Evolutionary conservation across 1,284 basidiomycete genomes (phyloP).

Genomic region (Ustilago curta): DNA sequence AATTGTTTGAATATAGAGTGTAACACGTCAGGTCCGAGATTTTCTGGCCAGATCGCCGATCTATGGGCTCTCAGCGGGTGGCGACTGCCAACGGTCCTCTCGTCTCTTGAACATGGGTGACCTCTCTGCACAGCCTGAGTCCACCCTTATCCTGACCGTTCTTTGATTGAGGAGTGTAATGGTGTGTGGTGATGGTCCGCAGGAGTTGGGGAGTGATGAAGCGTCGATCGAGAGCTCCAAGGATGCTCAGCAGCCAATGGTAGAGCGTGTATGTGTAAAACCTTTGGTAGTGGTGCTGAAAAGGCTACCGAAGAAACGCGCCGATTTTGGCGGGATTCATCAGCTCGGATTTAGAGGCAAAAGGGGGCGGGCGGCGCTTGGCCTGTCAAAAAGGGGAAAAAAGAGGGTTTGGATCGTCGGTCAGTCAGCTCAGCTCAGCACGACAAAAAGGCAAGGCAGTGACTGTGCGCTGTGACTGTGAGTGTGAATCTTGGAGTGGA

Average conservation of each 20-base stretch:
- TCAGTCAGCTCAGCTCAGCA: constrained; percentile 18
- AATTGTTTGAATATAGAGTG: not conserved
- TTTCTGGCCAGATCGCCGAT: not conserved
- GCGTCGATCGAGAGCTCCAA: not conserved
- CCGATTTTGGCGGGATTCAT: constrained; percentile 3
- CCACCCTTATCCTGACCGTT: not conserved
- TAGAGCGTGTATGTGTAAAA: constrained; percentile 29
- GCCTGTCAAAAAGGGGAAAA: too few species aligned
- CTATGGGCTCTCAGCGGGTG: not conserved
- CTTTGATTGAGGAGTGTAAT: too few species aligned
- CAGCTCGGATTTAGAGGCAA: constrained; percentile 25
- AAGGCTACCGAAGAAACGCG: not conserved
- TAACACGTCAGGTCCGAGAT: not conserved
- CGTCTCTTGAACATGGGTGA: not conserved
- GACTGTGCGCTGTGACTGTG: too few species aligned
- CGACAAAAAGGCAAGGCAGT: not conserved
- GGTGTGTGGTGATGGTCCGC: not conserved
- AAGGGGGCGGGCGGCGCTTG: constrained; percentile 1
- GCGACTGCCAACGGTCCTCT: not conserved
- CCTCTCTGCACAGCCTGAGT: not conserved
- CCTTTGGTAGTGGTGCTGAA: too few species aligned
- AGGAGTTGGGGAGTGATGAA: not conserved
- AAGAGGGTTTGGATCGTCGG: not conserved
- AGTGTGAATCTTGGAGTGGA: constrained; percentile 5
- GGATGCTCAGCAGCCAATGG: constrained; percentile 22